Base-by-base conservation (phyloP, 495 filamentous ascomycete species). In the Penicillium mononematosum region DNA sequence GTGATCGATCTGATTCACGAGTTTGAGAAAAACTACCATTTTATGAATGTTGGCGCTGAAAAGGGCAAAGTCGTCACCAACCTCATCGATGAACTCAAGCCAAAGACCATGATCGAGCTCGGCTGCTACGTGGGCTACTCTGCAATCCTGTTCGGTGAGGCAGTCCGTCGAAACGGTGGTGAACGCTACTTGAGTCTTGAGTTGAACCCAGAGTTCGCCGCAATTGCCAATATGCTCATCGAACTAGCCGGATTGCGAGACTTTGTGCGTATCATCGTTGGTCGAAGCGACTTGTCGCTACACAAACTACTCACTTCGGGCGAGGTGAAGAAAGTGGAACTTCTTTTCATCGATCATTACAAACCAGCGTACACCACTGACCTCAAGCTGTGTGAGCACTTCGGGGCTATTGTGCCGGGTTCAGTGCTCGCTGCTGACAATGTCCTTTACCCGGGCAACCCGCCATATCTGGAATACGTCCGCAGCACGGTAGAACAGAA, bases 91-190 rank as follows among this genome's bases (percentile, higher is more conserved):
- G 73, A 86, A 53, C 63, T 79, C 46, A 87, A 85, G 65, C 90
- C 90, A 1, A 60, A 80, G 39, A 77, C 75, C 5, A 88, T 92
- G 77, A 82, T 94, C 46, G 90, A 95, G 67, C 80, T 93, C 4
- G 90, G 90, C 41, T 87, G 88, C 46, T 95, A 92, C 70, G 76
- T 91, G 31, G 90, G 90, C 43, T 94, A 92, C 74, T 90, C 87
- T 0, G 83, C 85, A 42, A 84, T 91, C 49, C 73, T 89, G 6
- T 91, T 91, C 60, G 86, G 81, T 29, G 78, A 82, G 12, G 82
- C 85, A 3, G 67, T 89, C 3, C 77, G 78, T 31, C 71, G 78
- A 17, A 78, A 77, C 19, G 84, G 85, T 17, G 85, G 86, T 5
- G 74, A 78, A 60, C 68, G 73, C 29, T 91, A 88, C 65, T 83